Evolutionary conservation across 2,329 filamentous ascomycete species (phyloP), one percentile per base, ranked within the genome.

Genomic region (Sporothrix dimorphospora): DNA sequence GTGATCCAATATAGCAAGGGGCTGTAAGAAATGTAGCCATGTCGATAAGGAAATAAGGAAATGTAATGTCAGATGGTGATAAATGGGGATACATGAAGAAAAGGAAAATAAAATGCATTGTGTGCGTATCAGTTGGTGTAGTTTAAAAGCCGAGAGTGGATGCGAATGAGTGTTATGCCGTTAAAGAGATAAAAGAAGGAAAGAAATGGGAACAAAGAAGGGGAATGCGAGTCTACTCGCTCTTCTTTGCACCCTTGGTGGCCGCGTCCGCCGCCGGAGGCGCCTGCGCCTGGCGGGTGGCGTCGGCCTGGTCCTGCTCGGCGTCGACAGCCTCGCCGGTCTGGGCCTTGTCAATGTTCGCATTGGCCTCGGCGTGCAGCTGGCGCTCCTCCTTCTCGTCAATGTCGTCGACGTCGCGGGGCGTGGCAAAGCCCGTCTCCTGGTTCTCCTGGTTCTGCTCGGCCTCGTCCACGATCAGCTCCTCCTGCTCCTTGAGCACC

Each of bases 401-500:
- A 77, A 98, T 98, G 80, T 98, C 89, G 74, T 97, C 93, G 40
- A 90, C 89, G 78, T 98, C 96, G 79, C 94, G 92, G 1, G 92
- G 92, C 9, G 91, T 91, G 16, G 91, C 87, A 68, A 92, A 87
- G 14, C 92, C 92, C 53, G 89, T 89, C 78, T 90, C 90, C 80
- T 92, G 90, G 82, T 92, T 93, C 81, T 91, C 89, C 79, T 94
- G 88, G 78, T 93, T 92, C 84, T 99, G 95, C 84, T 96, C 89
- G 75, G 95, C 97, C 85, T 99, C 96, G 80, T 99, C 96, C 75
- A 97, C 91, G 72, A 99, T 99, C 75, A 99, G 89, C 81, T 98
- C 96, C 81, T 99, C 93, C 85, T 99, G 96, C 85, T 99, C 96
- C 88, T 94, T 97, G 80, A 99, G 88, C 19, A 99, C 96, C 85